phyloP scores from a whole-genome alignment of 2,329 filamentous ascomycete genomes.

The Stachybotrys chlorohalonatus region DNA sequence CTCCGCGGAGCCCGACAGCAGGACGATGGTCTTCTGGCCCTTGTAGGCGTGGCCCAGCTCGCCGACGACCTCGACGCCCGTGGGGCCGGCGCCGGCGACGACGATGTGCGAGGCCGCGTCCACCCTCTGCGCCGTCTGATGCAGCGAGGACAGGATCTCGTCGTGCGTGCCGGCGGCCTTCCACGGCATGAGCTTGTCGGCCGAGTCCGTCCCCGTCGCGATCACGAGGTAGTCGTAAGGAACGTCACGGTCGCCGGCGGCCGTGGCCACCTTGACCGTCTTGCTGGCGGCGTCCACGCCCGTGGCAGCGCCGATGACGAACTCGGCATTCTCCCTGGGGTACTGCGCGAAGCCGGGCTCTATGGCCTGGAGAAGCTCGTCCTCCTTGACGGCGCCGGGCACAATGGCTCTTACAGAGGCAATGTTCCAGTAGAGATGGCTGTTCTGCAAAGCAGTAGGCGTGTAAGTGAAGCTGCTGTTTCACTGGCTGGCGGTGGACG shows the following conservation, averaged over 20 bases:
- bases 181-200: conserved; percentile 36
- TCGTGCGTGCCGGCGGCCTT: conserved; percentile 40
- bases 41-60: conserved; percentile 45
- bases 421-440: conserved; percentile 51
- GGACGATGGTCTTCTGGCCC: conserved; percentile 34
- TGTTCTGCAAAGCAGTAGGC: conserved; percentile 27
- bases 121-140: conserved; percentile 30
- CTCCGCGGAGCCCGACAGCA: conserved; percentile 31
- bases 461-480: no score
- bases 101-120: conserved; percentile 40
- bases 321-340: conserved; percentile 36
- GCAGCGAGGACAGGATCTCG: conserved; percentile 30
- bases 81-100: conserved; percentile 46
- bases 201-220: conserved; percentile 42
- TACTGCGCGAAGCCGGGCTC: conserved; percentile 40
- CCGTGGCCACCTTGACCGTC: conserved; percentile 29
- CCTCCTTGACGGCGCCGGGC: conserved; percentile 37
- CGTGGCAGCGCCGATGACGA: conserved; percentile 41
- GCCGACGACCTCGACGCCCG: conserved; percentile 45
- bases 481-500: no score
- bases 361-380: conserved; percentile 41
- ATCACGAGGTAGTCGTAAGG: conserved; percentile 49
- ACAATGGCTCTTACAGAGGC: conserved; percentile 47
- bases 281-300: conserved; percentile 27
- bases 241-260: conserved; percentile 20